Conservation (phyloP, 805 yeast species). For the Monosporozyma siamensis region DNA sequence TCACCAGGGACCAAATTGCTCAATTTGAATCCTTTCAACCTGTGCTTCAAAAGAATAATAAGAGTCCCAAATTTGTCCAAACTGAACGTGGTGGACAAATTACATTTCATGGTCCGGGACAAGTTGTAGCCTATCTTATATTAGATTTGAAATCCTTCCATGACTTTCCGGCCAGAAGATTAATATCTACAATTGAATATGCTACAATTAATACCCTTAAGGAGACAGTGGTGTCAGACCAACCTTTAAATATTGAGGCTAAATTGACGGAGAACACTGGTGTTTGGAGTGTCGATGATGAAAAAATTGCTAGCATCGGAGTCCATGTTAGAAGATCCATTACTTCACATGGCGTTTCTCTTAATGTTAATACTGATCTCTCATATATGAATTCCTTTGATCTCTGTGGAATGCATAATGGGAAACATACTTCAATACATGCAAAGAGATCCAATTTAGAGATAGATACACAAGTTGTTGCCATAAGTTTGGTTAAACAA, state of each 20-base stretch:
- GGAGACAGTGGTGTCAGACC: constrained; percentile 5
- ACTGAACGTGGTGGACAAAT: constrained; percentile 90
- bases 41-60: constrained; percentile 13
- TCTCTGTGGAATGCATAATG: constrained; percentile 77
- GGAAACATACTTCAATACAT: constrained; percentile 45
- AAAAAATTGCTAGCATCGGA: constrained; percentile 79
- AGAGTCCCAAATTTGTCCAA: constrained; percentile 60
- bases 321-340: constrained; percentile 75
- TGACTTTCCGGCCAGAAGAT: constrained; percentile 52
- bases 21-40: constrained; percentile 18
- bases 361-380: constrained; percentile 69
- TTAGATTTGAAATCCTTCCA: constrained; percentile 56
- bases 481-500: constrained; percentile 36
- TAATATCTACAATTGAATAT: constrained; percentile 52
- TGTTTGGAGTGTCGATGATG: constrained; percentile 59
- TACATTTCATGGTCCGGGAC: constrained; percentile 96
- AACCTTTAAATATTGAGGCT: constrained; percentile 15
- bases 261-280: constrained; percentile 68
- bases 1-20: constrained; percentile 28
- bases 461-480: constrained; percentile 31
- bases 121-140: constrained; percentile 75
- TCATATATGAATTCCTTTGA: constrained; percentile 59
- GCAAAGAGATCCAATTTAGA: constrained; percentile 22
- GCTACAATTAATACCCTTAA: constrained; percentile 43
- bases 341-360: constrained; percentile 82